Evolutionary conservation across 371 early-diverging fungal genomes (phyloP).

Genomic region (Chytridium lagenaria): DNA sequence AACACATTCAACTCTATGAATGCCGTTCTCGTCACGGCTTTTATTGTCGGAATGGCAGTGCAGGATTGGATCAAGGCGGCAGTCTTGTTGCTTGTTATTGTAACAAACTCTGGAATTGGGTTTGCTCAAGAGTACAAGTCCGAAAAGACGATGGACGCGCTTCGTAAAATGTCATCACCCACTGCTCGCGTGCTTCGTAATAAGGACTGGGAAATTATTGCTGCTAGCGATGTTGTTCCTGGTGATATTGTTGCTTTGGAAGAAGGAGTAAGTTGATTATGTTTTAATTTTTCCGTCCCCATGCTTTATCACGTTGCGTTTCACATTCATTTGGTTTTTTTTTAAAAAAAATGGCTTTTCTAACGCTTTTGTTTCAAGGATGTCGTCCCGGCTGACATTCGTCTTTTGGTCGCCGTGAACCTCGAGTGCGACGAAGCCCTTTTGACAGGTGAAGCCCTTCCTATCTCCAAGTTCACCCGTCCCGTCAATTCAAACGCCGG

Average conservation of each 20-base stretch:
- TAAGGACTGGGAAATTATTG: constrained; percentile 59
- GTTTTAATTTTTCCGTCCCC: background rate
- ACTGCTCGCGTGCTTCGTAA: constrained; percentile 73
- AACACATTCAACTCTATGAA: constrained; percentile 36
- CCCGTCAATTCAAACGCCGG: background rate
- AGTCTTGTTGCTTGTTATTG: constrained; percentile 23
- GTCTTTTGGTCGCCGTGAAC: constrained; percentile 70
- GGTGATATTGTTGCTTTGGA: constrained; percentile 74
- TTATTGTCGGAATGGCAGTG: constrained; percentile 22
- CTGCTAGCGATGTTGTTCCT: constrained; percentile 66
- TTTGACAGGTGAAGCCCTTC: constrained; percentile 83
- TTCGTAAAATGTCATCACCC: constrained; percentile 66
- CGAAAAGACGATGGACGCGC: constrained; percentile 83
- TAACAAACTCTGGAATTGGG: constrained; percentile 57
- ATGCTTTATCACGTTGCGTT: too few relatives aligned
- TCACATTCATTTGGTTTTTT: too few relatives aligned
- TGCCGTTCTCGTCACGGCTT: constrained; percentile 31
- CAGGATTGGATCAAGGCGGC: constrained; percentile 31
- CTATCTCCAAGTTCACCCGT: constrained; percentile 63
- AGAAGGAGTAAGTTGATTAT: constrained; percentile 54
- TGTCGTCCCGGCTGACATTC: constrained; percentile 73
- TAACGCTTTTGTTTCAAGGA: constrained; percentile 43
- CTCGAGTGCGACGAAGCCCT: constrained; percentile 82
- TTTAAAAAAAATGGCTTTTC: too few relatives aligned
- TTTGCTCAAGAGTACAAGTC: constrained; percentile 91